Evolutionary conservation across 768 basidiomycete genomes (phyloP).

Genomic region (Hericium coralloides): DNA sequence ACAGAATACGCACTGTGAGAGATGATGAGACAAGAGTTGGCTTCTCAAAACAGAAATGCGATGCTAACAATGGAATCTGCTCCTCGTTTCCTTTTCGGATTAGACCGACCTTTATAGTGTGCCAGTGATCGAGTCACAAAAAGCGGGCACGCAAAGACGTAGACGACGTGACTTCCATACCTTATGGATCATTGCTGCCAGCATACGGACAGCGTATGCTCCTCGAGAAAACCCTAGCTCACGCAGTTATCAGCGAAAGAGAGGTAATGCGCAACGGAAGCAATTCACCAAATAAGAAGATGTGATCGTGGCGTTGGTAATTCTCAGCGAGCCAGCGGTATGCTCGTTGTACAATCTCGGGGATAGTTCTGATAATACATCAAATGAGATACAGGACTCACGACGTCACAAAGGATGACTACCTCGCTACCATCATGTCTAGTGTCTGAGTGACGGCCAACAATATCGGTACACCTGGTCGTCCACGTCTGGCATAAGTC

Average conservation of each 20-base stretch:
- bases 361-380: constrained; percentile 11
- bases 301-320: constrained; percentile 27
- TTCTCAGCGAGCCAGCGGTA: constrained; percentile 34
- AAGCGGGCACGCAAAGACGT: too few species aligned
- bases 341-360: constrained; percentile 25
- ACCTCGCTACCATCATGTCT: constrained; percentile 23
- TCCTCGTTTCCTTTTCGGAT: constrained; percentile 30
- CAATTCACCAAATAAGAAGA: constrained; percentile 33
- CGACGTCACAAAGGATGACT: constrained; percentile 30
- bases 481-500: constrained; percentile 21
- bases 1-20: background rate
- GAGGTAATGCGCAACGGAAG: too few species aligned
- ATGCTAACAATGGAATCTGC: constrained; percentile 30
- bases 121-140: background rate
- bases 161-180: constrained; percentile 13
- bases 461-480: constrained; percentile 7
- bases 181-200: constrained; percentile 35
- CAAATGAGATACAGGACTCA: background rate
- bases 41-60: background rate
- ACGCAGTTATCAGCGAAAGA: background rate
- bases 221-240: constrained; percentile 34
- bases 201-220: constrained; percentile 33
- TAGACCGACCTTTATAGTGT: constrained; percentile 28
- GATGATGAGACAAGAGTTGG: too few species aligned
- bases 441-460: too few species aligned